Conservation (phyloP, 2,329 filamentous ascomycete genomes). For the Didymella lethalis region DNA sequence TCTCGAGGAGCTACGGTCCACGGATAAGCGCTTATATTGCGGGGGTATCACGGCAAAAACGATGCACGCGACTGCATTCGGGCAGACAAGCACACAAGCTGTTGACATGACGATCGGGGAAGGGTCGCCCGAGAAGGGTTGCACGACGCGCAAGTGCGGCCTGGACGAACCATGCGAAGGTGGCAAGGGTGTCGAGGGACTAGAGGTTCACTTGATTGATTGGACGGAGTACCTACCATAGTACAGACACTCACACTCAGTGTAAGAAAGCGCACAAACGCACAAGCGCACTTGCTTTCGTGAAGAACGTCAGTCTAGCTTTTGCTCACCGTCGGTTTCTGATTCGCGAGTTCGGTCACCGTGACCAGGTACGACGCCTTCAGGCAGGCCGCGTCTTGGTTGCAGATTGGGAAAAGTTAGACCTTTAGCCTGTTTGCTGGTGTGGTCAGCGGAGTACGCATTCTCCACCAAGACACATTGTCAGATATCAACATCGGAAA, state of each 20-base stretch:
- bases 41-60: conserved; percentile 17
- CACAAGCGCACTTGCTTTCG: conserved; percentile 1
- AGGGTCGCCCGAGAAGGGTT: conserved; percentile 6
- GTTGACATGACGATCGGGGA: conserved; percentile 11
- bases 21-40: conserved; percentile 34
- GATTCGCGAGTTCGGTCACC: conserved; percentile 9
- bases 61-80: conserved; percentile 27
- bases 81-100: conserved; percentile 10
- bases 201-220: conserved; percentile 4
- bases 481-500: not conserved
- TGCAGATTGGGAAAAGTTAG: conserved; percentile 4
- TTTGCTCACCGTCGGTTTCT: conserved; percentile 3
- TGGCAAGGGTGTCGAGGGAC: not conserved
- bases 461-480: not conserved
- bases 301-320: not conserved
- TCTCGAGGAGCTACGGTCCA: conserved; percentile 21
- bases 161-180: not conserved
- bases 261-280: conserved; percentile 2
- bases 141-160: conserved; percentile 7
- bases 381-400: conserved; percentile 15
- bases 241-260: not conserved
- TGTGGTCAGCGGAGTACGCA: conserved; percentile 4
- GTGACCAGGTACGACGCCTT: conserved; percentile 5
- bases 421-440: not conserved
- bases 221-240: not conserved